Base-by-base conservation (phyloP, 805 yeast genomes). In the Candida glaebosa region DNA sequence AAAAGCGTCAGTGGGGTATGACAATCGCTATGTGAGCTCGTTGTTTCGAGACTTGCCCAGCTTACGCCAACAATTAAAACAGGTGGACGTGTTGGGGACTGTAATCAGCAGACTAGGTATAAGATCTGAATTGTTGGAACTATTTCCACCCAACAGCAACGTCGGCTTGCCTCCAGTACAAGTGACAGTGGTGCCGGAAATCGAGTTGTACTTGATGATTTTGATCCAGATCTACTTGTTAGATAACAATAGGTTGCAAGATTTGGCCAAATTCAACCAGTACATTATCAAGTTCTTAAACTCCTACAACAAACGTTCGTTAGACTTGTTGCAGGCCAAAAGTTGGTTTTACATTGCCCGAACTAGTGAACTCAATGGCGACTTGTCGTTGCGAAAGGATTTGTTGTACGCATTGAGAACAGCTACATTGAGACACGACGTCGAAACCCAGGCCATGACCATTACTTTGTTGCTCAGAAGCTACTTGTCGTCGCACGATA, bases 261-360 rank as follows among this genome's bases (percentile, higher is more conserved):
- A 71, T 45, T 67, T 82, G 45, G 76, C 78, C 42, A 54, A 60
- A 8, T 78, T 87, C 57, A 83, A 83, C 53, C 61, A 55, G 8
- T 65, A 68, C 39, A 71, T 79, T 33, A 68, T 84, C 41, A 57
- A 67, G 10, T 67, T 81, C 40, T 73, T 88, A 57, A 74, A 76
- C 43, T 61, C 72, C 10, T 84, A 84, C 67, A 88, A 88, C 64
- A 79, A 84, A 49, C 78, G 98, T 49, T 78, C 95, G 3, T 69
- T 91, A 50, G 98, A 93, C 64, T 80, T 86, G 54, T 75, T 93
- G 44, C 81, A 81, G 49, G 93, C 98, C 12, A 91, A 90, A 62
- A 74, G 86, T 46, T 93, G 98, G 98, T 93, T 91, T 60, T 91
- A 89, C 67, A 75, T 86, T 51, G 75, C 83, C 34, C 79, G 95